phyloP scores from a whole-genome alignment of 2,329 filamentous ascomycete species.

The Aureobasidium melanogenum region DNA sequence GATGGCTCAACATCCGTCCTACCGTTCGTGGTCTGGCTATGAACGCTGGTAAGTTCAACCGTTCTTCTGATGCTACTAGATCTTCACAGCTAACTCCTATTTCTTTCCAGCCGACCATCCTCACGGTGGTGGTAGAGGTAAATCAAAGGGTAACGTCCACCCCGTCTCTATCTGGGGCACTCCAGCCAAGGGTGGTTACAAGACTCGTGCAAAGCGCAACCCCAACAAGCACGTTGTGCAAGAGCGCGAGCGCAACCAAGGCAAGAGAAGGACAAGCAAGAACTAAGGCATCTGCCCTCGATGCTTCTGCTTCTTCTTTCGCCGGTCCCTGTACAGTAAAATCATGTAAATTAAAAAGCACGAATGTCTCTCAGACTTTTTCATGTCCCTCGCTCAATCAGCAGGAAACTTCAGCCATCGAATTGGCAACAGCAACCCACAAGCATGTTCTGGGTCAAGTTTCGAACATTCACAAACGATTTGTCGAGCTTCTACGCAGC shows the following conservation, averaged over 20 bases:
- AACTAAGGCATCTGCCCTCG: neutral
- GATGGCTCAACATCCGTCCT: conserved; percentile 89
- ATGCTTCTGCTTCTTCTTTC: neutral
- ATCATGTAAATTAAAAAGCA: conserved; percentile 6
- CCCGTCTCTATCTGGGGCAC: conserved; percentile 95
- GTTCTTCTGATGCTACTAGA: neutral
- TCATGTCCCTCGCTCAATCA: neutral
- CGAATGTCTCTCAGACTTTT: neutral
- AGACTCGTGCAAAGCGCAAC: conserved; percentile 83
- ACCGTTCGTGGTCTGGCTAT: conserved; percentile 96
- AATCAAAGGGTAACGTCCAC: conserved; percentile 95
- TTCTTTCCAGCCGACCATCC: conserved; percentile 68
- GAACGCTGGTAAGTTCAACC: conserved; percentile 66
- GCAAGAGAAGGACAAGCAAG: conserved; percentile 56
- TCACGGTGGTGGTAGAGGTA: conserved; percentile 97
- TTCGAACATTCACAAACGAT: too few species aligned
- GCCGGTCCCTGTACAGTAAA: neutral
- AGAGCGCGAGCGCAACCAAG: conserved; percentile 77
- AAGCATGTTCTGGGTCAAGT: too few species aligned
- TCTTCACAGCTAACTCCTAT: conserved; percentile 9
- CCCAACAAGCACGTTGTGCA: conserved; percentile 86
- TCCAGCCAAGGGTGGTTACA: conserved; percentile 82
- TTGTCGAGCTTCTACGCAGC: too few species aligned
- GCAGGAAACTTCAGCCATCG: neutral
- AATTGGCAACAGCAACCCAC: too few species aligned